Evolutionary conservation across 805 yeast species (phyloP), one percentile per base, ranked within the genome.

Genomic region (Zygosaccharomyces rouxii): DNA sequence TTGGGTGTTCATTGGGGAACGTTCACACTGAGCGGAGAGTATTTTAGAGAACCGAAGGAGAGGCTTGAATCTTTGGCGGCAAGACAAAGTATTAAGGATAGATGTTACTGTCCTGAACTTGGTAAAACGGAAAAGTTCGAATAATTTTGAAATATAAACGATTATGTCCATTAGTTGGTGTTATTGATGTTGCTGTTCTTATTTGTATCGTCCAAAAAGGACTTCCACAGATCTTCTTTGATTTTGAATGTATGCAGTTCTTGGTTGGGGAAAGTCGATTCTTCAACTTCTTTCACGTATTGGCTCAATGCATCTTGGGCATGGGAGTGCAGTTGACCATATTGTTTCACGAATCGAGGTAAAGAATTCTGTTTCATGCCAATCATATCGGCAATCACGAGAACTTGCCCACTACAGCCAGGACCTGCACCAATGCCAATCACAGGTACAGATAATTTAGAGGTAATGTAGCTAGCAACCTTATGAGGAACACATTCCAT

Each of bases 1-100:
- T 78, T 85, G 44, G 98, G 98, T 1, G 89, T 92, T 28, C 98
- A 92, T 67, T 92, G 97, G 95, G 98, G 98, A 0, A 92, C 98
- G 0, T 92, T 89, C 68, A 82, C 89, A 22, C 69, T 92, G 56
- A 86, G 96, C 64, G 85, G 89, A 40, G 98, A 92, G 66, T 85
- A 87, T 48, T 88, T 84, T 55, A 63, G 87, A 31, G 98, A 90
- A 64, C 97, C 97, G 1, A 84, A 86, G 51, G 69, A 73, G 47
- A 67, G 74, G 58, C 66, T 90, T 35, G 76, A 75, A 40, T 65
- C 71, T 40, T 63, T 80, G 44, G 83, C 90, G 0, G 60, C 56
- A 37, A 60, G 59, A 53, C 51, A 63, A 57, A 46, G 64, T 55
- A n/a, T 56, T 56, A 14, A 69, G 66, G 31, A 71, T 66, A 46